Conservation (phyloP, 2,329 filamentous ascomycete species). For the Dothistroma pini region DNA sequence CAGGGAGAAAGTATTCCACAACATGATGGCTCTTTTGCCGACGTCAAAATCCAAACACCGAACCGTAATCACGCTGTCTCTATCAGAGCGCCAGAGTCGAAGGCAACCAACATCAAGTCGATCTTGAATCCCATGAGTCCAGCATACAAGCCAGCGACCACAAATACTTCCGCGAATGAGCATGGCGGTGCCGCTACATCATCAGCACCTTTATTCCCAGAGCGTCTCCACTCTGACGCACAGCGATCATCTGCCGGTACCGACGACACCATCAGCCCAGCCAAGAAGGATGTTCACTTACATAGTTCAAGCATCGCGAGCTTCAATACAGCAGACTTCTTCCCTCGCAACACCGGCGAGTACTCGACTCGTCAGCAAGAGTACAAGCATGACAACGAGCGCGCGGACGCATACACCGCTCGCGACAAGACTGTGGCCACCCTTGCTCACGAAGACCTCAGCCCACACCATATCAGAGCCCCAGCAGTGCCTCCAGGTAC, state of each 20-base stretch:
- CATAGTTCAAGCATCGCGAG: conserved; percentile 37
- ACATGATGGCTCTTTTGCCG: conserved; percentile 26
- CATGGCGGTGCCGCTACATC: not conserved
- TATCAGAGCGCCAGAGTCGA: conserved; percentile 34
- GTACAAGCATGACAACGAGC: conserved; percentile 28
- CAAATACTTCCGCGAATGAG: not conserved
- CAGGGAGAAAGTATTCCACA: conserved; percentile 21
- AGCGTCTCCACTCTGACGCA: conserved; percentile 13
- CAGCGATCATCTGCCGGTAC: conserved; percentile 15
- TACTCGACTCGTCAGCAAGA: conserved; percentile 35
- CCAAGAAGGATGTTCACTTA: conserved; percentile 24
- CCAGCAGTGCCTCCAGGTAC: conserved; percentile 30
- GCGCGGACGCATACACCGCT: conserved; percentile 4
- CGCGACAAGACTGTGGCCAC: conserved; percentile 3
- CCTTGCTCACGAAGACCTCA: conserved; percentile 8
- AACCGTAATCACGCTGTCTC: conserved; percentile 31
- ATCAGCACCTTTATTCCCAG: conserved; percentile 17
- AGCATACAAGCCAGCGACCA: conserved; percentile 34
- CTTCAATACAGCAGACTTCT: conserved; percentile 39
- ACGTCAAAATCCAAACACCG: conserved; percentile 22
- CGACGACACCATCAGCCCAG: conserved; percentile 24
- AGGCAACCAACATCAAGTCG: conserved; percentile 28
- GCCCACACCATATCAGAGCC: conserved; percentile 13
- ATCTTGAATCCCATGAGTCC: conserved; percentile 39
- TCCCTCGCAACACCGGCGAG: conserved; percentile 37